Evolutionary conservation across 164 flowering plant genomes (phyloP).

Genomic region (Chimonanthus praecox): DNA sequence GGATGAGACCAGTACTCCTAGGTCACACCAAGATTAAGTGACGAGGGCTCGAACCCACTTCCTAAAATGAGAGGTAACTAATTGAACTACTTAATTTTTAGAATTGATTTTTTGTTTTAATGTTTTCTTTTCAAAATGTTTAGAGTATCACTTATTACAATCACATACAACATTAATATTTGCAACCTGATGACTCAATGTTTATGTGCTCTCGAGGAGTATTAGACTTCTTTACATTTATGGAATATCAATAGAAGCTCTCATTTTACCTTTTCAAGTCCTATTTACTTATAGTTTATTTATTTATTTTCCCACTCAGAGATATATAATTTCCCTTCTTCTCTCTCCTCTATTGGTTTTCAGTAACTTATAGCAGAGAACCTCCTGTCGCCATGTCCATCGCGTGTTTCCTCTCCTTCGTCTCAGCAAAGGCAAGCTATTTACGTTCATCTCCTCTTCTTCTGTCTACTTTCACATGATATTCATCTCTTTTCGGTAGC

Average conservation of each 20-base stretch:
- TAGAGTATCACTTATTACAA: no score
- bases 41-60: no score
- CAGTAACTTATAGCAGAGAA: background rate
- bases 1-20: no score
- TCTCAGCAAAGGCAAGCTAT: background rate
- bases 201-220: background rate
- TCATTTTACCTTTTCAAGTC: background rate
- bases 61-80: no score
- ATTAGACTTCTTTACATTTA: background rate
- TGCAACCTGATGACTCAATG: no score
- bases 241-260: background rate
- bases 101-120: no score
- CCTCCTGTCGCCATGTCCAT: background rate
- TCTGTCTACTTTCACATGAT: background rate
- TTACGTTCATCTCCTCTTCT: background rate
- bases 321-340: background rate
- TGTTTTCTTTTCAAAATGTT: no score
- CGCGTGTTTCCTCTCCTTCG: background rate
- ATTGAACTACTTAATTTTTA: no score
- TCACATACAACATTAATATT: no score
- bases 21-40: accelerated
- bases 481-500: background rate
- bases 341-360: background rate
- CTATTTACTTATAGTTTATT: background rate
- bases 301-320: background rate